These are phyloP conservation scores for Penicillium coprophilum DNA, from an alignment of 495 filamentous ascomycete species.

Conservation along the genomic window DNA sequence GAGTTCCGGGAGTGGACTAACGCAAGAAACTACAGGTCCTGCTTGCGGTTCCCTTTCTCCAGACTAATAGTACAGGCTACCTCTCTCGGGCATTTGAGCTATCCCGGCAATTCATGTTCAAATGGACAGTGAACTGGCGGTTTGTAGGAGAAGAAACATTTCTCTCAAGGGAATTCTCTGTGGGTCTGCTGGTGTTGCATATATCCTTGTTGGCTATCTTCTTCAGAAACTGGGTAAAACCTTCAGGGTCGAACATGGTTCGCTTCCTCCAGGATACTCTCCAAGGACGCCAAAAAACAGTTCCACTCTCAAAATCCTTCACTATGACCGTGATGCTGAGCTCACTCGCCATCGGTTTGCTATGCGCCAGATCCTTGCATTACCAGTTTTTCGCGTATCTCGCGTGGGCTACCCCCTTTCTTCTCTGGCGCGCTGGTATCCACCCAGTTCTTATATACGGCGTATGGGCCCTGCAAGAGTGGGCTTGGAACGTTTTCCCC, in stretches of 20 bases:
- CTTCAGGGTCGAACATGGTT: constrained; percentile 46
- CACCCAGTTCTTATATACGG: constrained; percentile 70
- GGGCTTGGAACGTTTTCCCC: constrained; percentile 97
- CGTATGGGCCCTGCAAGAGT: constrained; percentile 85
- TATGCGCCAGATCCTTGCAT: constrained; percentile 88
- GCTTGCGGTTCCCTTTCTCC: constrained; percentile 76
- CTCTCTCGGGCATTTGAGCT: constrained; percentile 82
- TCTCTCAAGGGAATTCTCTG: constrained; percentile 70
- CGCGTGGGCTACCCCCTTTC: constrained; percentile 86
- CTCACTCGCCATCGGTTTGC: constrained; percentile 78
- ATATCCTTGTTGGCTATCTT: constrained; percentile 64
- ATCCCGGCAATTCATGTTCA: constrained; percentile 84
- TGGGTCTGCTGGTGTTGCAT: constrained; percentile 67
- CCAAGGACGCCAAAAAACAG: constrained; percentile 54
- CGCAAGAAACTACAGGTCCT: constrained; percentile 43
- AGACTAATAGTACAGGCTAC: constrained; percentile 67
- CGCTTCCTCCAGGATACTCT: constrained; percentile 52
- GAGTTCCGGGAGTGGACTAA: constrained; percentile 1
- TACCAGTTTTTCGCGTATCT: constrained; percentile 98
- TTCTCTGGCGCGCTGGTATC: constrained; percentile 78
- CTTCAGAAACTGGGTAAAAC: constrained; percentile 55
- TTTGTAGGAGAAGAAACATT: constrained; percentile 84
- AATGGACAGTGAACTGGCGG: constrained; percentile 99
- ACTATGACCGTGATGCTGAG: constrained; percentile 76
- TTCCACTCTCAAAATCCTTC: constrained; percentile 67